Evolutionary conservation across 495 filamentous ascomycete genomes (phyloP), one percentile per base, ranked within the genome.

Genomic region (Astrothelium subdiscretum): DNA sequence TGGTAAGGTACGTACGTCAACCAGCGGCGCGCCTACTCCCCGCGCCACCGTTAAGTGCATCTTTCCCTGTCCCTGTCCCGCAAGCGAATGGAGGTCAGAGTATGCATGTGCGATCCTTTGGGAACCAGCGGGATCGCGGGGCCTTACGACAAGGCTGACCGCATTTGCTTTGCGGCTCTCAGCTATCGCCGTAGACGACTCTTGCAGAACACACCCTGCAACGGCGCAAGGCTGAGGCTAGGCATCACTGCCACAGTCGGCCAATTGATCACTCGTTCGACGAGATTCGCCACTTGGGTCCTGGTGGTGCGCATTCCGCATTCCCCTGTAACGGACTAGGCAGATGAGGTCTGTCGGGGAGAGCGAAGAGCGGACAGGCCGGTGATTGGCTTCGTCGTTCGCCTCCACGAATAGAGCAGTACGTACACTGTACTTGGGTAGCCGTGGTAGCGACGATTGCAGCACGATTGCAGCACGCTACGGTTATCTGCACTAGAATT

Each of bases 151-250:
- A 54, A 29, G 48, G 48, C 48, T 54, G 48, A 54, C 20, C 20
- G n/a, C 48, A n/a, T 38, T 15, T 54, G 48, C 48, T 27, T 54
- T 54, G 48, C 48, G 48, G 48, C 48, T 54, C 48, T 29, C 48
- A 54, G 48, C 48, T 26, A 15, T 20, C 8, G 18, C 42, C 13
- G 8, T 29, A 20, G 15, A 29, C 22, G 12, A 54, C 10, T 5
- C 20, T 54, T 12, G 12, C n/a, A 38, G 15, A 38, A 38, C 8
- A 38, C 15, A 15, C n/a, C 18, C 20, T 20, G 42, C 13, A 3
- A 8, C 11, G 42, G 48, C 48, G 48, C 48, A 54, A 54, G 48
- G 48, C 48, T 54, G 24, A 26, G 8, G 6, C 24, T 20, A 54
- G 48, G 48, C 48, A 54, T n/a, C n/a, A n/a, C n/a, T n/a, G 5